Evolutionary conservation across 495 filamentous ascomycete genomes (phyloP), one percentile per base, ranked within the genome.

Genomic region (Acidomyces sp.): DNA sequence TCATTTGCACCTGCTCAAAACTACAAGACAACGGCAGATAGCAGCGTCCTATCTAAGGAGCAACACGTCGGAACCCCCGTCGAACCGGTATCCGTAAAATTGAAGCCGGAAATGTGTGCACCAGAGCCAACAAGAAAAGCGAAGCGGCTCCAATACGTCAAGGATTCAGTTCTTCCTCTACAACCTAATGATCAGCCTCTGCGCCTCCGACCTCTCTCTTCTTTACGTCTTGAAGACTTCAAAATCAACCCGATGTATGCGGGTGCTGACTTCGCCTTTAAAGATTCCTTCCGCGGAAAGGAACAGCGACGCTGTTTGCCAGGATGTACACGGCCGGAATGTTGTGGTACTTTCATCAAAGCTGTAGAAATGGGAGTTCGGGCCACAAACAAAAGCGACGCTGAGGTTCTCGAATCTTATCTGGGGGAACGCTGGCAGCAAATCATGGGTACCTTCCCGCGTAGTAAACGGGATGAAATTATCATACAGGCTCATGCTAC

Each of bases 161-260:
- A 44, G 23, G 29, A 51, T 3, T 28, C 43, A 7, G 39, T 34
- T 11, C 39, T 36, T n/a, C 39, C 38, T 12, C 10, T 37, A 12
- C 4, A 32, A 24, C 44, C 45, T 6, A 37, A 51, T 2, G 39
- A 44, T 10, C 38, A 47, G 24, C 46, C 48, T 10, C 46, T 62
- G 0, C 53, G 59, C 11, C 23, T 39, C 5, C 44, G 46, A 12
- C 55, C 52, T 2, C 18, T 53, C 2, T 24, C 27, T 18, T 19
- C 45, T 11, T 48, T 63, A 6, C 45, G 20, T 15, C 41, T 59
- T 11, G 44, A 67, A 2, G 77, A 92, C 62, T 95, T 97, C 67
- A 90, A 80, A 55, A 63, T 90, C 51, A 96, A 97, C 49, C 75
- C 85, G 2, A 56, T 66, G 10, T 93, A 87, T 54, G 64, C 81